Base-by-base conservation (phyloP, 768 basidiomycete genomes). In the Phaeotremella fagi region DNA sequence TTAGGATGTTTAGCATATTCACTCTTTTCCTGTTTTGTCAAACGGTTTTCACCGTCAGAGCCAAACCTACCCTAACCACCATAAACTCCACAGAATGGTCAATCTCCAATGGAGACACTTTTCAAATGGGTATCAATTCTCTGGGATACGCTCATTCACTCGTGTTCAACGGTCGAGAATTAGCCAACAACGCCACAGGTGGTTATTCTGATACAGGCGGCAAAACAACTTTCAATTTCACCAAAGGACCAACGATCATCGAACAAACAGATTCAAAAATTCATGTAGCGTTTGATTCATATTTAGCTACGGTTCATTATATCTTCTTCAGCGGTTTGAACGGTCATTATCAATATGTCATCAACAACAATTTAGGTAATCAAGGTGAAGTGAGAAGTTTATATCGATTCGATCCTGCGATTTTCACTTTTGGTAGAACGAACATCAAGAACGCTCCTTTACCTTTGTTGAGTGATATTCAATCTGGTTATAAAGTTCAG, bases 331-430 rank as follows among this genome's bases (percentile, higher is more conserved):
- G 33, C 48, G 25, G 25, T 24, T 27, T 50, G 4, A 14, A 14
- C 25, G 48, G 48, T 12, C 48, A 50, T 27, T 50, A 50, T 27
- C 48, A 50, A 18, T 50, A 50, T 18, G 48, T 50, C 22, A 33
- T 50, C 18, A 50, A 37, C 36, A 50, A 50, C 20, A 50, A 50
- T 22, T 25, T 50, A 3, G 33, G 18, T 16, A 16, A 18, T 37
- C 48, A 50, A 41, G 48, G 48, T 12, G 48, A 50, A 41, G 36
- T 50, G 4, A 18, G 48, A 23, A 37, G 33, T 37, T 36, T 50
- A 16, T 50, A 41, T n/a, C 48, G 48, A 12, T 25, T 50, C 6
- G 48, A 50, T 35, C 33, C 33, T 35, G n/a, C 33, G 9, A 35
- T 35, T n/a, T 35, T 35, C 33, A 35, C 33, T 9, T 9, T 35